Conservation (phyloP, 805 yeast genomes). For the Brettanomyces anomalus region DNA sequence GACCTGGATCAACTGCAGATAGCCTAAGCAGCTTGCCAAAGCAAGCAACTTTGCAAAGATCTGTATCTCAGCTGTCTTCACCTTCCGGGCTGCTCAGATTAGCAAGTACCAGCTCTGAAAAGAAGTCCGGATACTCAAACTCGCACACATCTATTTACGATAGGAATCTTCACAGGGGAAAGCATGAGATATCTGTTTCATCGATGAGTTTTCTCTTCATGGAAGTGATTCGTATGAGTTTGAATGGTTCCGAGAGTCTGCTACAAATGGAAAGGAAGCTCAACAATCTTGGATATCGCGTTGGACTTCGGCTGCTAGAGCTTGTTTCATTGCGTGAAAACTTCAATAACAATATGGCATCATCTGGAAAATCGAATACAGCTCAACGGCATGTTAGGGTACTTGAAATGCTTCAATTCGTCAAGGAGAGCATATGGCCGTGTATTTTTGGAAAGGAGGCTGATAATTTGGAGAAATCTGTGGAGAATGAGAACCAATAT, state of each 20-base stretch:
- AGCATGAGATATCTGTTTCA: slow-evolving; percentile 58
- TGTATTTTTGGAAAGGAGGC: slow-evolving; percentile 67
- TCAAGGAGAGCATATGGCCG: slow-evolving; percentile 67
- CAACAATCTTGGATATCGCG: slow-evolving; percentile 66
- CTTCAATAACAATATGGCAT: slow-evolving; percentile 25
- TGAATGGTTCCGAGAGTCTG: slow-evolving; percentile 53
- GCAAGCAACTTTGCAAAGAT: slow-evolving; percentile 2
- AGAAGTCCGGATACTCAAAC: slow-evolving; percentile 1
- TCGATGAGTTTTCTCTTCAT: slow-evolving; percentile 61
- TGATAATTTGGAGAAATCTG: slow-evolving; percentile 32
- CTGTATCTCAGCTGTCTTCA: slow-evolving; percentile 1
- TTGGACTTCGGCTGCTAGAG: slow-evolving; percentile 68
- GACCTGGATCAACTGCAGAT: slow-evolving; percentile 21
- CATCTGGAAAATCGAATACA: slow-evolving; percentile 54
- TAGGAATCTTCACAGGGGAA: slow-evolving; percentile 54
- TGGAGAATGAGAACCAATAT: slow-evolving; percentile 54
- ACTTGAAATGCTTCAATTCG: slow-evolving; percentile 71
- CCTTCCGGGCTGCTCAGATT: slow-evolving; percentile 9
- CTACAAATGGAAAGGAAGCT: slow-evolving; percentile 53
- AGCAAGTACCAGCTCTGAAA: slow-evolving; percentile 4
- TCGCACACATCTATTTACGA: slow-evolving; percentile 43
- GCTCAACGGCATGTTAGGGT: slow-evolving; percentile 54
- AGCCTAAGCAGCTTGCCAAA: slow-evolving; percentile 7
- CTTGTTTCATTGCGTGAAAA: slow-evolving; percentile 63
- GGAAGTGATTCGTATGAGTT: slow-evolving; percentile 61